These are phyloP conservation scores for Malus fusca DNA, from an alignment of 306 rosid genomes.

Conservation along the genomic window DNA sequence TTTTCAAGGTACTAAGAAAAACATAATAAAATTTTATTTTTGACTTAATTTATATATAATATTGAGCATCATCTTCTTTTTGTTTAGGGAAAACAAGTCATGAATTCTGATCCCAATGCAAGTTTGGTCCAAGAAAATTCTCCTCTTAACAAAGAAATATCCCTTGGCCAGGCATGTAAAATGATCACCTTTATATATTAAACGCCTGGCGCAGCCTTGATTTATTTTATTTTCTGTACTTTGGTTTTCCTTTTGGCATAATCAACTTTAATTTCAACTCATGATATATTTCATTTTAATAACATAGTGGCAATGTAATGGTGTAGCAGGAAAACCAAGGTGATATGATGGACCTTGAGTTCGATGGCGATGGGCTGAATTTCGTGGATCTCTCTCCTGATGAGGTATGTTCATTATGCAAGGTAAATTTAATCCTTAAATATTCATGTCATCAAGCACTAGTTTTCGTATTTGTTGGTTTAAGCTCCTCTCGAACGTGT, in stretches of 20 bases:
- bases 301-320: not conserved
- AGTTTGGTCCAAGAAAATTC: not conserved
- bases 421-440: no score
- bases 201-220: no score
- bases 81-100: not conserved
- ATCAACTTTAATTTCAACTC: no score
- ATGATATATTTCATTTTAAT: no score
- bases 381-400: not conserved
- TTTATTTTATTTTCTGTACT: not conserved
- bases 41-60: not conserved
- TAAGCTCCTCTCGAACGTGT: not conserved
- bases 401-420: not conserved
- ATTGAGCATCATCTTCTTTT: not conserved
- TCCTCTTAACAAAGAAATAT: not conserved
- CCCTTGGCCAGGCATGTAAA: not conserved
- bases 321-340: not conserved
- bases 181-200: not conserved
- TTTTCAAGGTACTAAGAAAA: not conserved
- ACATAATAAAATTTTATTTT: not conserved
- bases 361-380: not conserved
- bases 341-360: not conserved
- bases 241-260: no score
- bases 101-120: not conserved
- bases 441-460: not conserved
- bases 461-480: not conserved